Base-by-base conservation (phyloP, 2,329 filamentous ascomycete species). In the Ophiostoma piceae region DNA sequence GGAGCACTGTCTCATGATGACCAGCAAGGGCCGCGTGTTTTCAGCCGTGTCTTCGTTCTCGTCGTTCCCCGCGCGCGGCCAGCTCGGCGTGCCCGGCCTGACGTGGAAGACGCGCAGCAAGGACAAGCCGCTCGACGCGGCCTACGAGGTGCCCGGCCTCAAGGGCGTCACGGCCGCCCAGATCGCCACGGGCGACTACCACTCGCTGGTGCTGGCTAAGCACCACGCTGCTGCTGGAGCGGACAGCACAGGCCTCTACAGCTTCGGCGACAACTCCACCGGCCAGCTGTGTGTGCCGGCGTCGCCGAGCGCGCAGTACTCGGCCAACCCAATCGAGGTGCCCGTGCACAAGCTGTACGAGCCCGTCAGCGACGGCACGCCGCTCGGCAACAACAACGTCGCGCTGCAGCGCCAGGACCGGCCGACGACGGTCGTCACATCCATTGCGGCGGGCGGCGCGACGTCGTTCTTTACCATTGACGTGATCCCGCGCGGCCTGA, bases 391-490 rank as follows among this genome's bases (percentile, higher is more conserved):
- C 22, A 54, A 51, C 43, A 35, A 54, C 64, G 37, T 51, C 47
- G 22, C 62, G 39, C 51, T 47, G 62, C 41, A 43, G 32, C 22
- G 57, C 19, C 66, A 68, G 35, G 19, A 26, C 57, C 8, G 41
- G 66, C 41, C 66, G 41, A 16, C 54, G 37, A 86, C 91, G 2
- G 86, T 83, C 68, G 90, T 94, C 11, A 96, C 91, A 0, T 85
- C 84, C 16, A 88, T 98, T 74, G 90, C 91, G 9, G 95, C 95
- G 2, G 95, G 95, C 19, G 95, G 95, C 1, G 83, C 85, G 65
- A 97, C 93, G 76, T 94, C 90, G 66, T 98, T 92, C 80, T 92
- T 98, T 77, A 92, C 90, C 0, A 85, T 97, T 67, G 93, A 97
- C 76, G 90, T 91, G 2, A 81, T 22, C n/a, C 62, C 35, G 11